Evolutionary conservation across 176 grass and related monocot genomes (phyloP).

Genomic region (Ampelocalamus luodianensis): DNA sequence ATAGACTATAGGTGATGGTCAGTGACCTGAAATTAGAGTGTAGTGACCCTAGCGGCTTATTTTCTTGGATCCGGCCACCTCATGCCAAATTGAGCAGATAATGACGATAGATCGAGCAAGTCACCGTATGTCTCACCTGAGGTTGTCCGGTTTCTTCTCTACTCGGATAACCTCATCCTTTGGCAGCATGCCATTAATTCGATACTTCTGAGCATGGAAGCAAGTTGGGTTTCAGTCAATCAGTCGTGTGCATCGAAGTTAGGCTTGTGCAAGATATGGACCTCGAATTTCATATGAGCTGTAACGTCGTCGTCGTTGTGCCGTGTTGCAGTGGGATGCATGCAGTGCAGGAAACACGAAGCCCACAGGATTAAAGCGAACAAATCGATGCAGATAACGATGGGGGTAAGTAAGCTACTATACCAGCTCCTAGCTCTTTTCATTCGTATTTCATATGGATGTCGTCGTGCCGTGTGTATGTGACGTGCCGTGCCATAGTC

Average conservation of each 20-base stretch:
- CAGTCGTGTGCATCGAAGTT: background rate
- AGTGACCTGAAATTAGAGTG: too few relatives aligned
- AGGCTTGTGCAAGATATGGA: too few relatives aligned
- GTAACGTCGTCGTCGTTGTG: background rate
- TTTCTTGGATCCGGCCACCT: background rate
- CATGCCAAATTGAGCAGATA: slow-evolving; percentile 41
- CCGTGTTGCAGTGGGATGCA: slow-evolving; percentile 37
- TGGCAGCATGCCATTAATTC: background rate
- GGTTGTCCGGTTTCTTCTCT: slow-evolving; percentile 39
- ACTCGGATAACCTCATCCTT: slow-evolving; percentile 31
- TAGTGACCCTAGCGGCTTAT: too few relatives aligned
- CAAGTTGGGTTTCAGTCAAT: slow-evolving; percentile 46
- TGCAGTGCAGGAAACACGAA: slow-evolving; percentile 40
- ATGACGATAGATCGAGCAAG: background rate
- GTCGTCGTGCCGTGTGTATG: too few relatives aligned
- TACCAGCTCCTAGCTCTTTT: too few relatives aligned
- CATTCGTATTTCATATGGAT: background rate
- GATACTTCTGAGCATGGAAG: background rate
- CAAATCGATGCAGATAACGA: too few relatives aligned
- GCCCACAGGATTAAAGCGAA: background rate
- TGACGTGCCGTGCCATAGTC: too few relatives aligned
- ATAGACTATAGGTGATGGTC: too few relatives aligned
- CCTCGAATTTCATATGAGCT: too few relatives aligned
- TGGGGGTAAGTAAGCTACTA: too few relatives aligned
- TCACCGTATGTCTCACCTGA: background rate